Conservation (phyloP, 2,329 filamentous ascomycete genomes). For the Beauveria sp. region DNA sequence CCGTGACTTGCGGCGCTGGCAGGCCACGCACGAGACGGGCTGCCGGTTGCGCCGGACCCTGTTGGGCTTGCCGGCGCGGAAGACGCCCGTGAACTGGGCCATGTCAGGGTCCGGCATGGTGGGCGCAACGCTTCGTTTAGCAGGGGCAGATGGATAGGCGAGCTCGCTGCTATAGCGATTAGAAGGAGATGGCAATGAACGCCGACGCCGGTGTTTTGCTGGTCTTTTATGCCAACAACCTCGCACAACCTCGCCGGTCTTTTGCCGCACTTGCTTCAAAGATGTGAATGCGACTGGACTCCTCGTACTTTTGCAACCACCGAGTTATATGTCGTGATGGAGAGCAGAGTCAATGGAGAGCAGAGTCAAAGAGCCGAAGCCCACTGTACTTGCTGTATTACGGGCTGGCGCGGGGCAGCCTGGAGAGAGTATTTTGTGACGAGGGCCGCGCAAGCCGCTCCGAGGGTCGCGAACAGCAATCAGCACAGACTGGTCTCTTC, state of each 20-base stretch:
- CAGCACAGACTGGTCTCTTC: background rate
- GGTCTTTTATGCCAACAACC: background rate
- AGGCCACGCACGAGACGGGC: conserved; percentile 33
- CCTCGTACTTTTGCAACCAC: background rate
- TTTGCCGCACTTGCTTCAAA: too few relatives aligned
- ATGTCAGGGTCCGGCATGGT: conserved; percentile 10
- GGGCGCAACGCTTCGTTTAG: background rate
- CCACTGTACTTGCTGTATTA: background rate
- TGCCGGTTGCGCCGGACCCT: conserved; percentile 32
- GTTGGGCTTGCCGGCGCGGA: conserved; percentile 27
- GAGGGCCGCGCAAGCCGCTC: too few relatives aligned
- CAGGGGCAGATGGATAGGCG: too few relatives aligned
- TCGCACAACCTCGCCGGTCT: background rate
- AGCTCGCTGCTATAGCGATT: too few relatives aligned
- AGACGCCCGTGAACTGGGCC: conserved; percentile 25
- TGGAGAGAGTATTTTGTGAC: background rate
- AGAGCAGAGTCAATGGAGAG: background rate
- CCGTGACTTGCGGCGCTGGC: conserved; percentile 35
- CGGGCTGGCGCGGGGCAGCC: background rate
- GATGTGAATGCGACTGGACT: background rate
- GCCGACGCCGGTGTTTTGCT: background rate
- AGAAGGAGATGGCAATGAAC: too few relatives aligned
- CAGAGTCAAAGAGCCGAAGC: background rate
- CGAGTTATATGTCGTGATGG: background rate
- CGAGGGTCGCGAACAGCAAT: background rate